Evolutionary conservation across 305 asterid genomes (phyloP).

Genomic region (Fraxinus latifolia): DNA sequence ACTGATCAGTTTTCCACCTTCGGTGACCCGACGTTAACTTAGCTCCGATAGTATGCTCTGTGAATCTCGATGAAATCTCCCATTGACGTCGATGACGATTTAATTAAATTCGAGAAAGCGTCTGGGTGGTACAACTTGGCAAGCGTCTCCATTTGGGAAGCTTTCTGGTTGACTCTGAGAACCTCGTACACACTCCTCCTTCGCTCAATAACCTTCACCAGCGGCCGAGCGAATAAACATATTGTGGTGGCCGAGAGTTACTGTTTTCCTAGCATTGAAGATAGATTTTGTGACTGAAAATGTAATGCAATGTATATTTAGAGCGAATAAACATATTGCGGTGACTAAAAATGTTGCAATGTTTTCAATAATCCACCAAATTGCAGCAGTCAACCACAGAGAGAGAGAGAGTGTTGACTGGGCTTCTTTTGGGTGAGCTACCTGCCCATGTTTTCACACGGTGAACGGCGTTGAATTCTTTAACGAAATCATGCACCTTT

Average conservation of each 20-base stretch:
- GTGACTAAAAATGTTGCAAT: background rate
- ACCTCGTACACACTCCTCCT: constrained; percentile 47
- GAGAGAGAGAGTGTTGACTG: constrained; percentile 61
- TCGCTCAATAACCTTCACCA: constrained; percentile 13
- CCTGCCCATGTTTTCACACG: constrained; percentile 85
- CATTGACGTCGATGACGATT: background rate
- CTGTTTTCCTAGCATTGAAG: constrained; percentile 35
- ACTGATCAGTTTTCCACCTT: constrained; percentile 16
- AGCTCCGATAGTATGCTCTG: constrained; percentile 40
- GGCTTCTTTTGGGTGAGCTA: constrained; percentile 87
- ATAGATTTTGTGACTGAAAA: background rate
- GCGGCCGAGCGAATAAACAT: constrained; percentile 24
- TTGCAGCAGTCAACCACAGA: constrained; percentile 44
- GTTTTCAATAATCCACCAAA: constrained; percentile 40
- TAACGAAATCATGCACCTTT: constrained; percentile 73
- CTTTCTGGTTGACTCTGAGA: constrained; percentile 43
- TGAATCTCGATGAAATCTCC: constrained; percentile 37
- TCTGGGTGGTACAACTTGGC: constrained; percentile 72
- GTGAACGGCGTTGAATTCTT: constrained; percentile 86
- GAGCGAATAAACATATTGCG: background rate
- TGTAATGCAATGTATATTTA: background rate
- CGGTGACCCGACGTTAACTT: constrained; percentile 17
- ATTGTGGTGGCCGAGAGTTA: constrained; percentile 19
- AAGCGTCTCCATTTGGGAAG: constrained; percentile 51
- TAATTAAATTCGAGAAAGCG: constrained; percentile 23